Base-by-base conservation (phyloP, 805 yeast genomes). In the Wickerhamomyces rabaulensis region DNA sequence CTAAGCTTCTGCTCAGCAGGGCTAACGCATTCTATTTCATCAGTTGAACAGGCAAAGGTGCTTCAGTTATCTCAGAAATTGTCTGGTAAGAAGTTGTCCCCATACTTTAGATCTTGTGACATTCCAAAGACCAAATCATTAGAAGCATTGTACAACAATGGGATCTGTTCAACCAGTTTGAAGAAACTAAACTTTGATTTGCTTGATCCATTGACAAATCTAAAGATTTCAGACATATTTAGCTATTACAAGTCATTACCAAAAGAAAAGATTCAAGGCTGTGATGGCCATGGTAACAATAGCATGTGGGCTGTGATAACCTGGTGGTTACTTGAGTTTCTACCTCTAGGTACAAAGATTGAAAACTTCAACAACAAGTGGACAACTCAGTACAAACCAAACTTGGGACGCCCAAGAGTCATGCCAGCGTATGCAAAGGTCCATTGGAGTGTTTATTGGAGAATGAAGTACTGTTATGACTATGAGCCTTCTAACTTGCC, bases 371-470 rank as follows among this genome's bases (percentile, higher is more conserved):
- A 66, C 4, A 79, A 80, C 2, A 66, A 69, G 53, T 80, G 86
- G 84, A 65, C 62, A 46, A 67, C 71, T 41, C 61, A 65, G 6
- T 77, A 70, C 53, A 55, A 64, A 13, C 88, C 88, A 1, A 82
- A 83, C 55, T 54, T 80, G 3, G 88, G 88, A 2, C 65, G 77
- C 13, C 47, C 59, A 5, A 66, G 88, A 49, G 65, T 65, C 38
- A 63, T 82, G 4, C 86, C 87, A 1, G 48, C 50, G 2, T 61
- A 69, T 47, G 72, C 75, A 10, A 62, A 60, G 13, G 49, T 81
- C 29, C 88, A 83, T 60, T 83, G 88, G 87, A 80, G 87, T 40
- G 72, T 81, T 1, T 69, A 67, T 49, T 82, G 82, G 79, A 66
- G 84, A 51, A 55, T 75, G 45, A 77, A 71, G 48, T 70, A 64